Percentiles rank a stretch among this genome's conserved stretches.
Evolutionary conservation across 208 protist genomes (phyloP).

Genomic region (Crithidia brevicula): DNA sequence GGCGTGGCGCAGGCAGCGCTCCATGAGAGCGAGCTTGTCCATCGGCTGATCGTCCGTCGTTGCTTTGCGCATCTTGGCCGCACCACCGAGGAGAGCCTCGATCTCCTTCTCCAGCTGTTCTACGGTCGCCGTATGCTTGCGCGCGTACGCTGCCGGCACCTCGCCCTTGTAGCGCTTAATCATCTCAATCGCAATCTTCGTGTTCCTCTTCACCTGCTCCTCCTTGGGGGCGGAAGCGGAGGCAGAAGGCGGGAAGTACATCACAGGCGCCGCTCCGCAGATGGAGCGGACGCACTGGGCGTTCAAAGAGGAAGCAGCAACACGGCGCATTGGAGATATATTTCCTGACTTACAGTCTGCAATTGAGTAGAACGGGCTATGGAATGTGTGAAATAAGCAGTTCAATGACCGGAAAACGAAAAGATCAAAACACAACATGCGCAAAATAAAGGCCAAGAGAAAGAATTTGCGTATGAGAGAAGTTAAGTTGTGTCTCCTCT

Average conservation of each 20-base stretch:
- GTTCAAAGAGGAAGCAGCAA: slow-evolving; percentile 43
- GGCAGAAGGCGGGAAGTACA: slow-evolving; percentile 78
- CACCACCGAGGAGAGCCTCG: slow-evolving; percentile 83
- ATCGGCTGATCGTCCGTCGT: slow-evolving; percentile 87
- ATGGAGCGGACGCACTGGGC: slow-evolving; percentile 64
- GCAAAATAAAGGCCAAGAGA: neutral
- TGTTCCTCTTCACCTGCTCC: slow-evolving; percentile 90
- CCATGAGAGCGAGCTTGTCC: slow-evolving; percentile 91
- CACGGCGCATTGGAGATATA: slow-evolving; percentile 64
- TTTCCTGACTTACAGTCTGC: slow-evolving; percentile 7
- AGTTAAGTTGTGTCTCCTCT: too few species aligned
- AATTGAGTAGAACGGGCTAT: slow-evolving; percentile 16
- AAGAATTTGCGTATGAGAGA: too few species aligned
- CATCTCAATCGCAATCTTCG: slow-evolving; percentile 91
- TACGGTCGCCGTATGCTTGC: slow-evolving; percentile 81
- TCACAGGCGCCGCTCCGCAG: slow-evolving; percentile 81
- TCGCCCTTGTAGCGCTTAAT: slow-evolving; percentile 86
- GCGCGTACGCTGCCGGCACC: slow-evolving; percentile 74
- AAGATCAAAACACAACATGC: neutral
- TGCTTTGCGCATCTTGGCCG: slow-evolving; percentile 74
- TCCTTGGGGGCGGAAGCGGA: slow-evolving; percentile 58
- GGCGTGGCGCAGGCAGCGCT: slow-evolving; percentile 91
- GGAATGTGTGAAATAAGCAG: neutral
- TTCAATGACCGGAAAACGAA: neutral
- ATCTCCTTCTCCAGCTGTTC: slow-evolving; percentile 91